A percentile compares a stretch with the other conserved stretches of the same genome.
phyloP scores from a whole-genome alignment of 2,329 filamentous ascomycete species.

The Juglanconis sp. region DNA sequence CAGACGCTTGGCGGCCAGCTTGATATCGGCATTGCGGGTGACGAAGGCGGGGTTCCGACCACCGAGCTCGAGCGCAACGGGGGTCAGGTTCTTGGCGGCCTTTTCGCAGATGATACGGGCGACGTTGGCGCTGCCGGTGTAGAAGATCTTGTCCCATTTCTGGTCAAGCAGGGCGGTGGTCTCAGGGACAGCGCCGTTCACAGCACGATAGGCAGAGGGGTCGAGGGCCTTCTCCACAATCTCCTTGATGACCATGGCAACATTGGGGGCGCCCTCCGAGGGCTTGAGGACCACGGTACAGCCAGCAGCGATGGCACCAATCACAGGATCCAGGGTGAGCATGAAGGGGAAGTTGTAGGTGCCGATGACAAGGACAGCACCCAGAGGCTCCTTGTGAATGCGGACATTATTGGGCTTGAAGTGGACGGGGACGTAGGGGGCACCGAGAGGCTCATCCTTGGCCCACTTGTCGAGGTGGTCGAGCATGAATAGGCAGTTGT shows the following conservation, averaged over 20 bases:
- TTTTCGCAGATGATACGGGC: slow-evolving; percentile 87
- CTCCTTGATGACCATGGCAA: slow-evolving; percentile 75
- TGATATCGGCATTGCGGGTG: slow-evolving; percentile 76
- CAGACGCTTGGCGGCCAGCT: slow-evolving; percentile 77
- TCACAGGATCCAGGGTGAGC: slow-evolving; percentile 71
- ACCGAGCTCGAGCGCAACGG: slow-evolving; percentile 84
- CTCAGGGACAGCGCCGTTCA: slow-evolving; percentile 80
- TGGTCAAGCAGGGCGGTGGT: slow-evolving; percentile 77
- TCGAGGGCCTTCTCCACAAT: slow-evolving; percentile 76
- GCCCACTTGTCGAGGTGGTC: slow-evolving; percentile 78
- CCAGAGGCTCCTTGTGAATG: slow-evolving; percentile 84
- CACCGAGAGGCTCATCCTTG: slow-evolving; percentile 70
- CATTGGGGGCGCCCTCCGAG: slow-evolving; percentile 74
- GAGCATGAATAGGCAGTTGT: slow-evolving; percentile 75
- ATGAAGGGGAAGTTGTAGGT: slow-evolving; percentile 94
- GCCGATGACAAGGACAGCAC: slow-evolving; percentile 79
- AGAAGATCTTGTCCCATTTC: slow-evolving; percentile 98
- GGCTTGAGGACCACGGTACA: slow-evolving; percentile 91
- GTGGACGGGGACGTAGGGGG: slow-evolving; percentile 61
- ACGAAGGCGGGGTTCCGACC: slow-evolving; percentile 90
- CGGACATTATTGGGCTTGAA: slow-evolving; percentile 69
- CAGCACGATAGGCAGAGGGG: slow-evolving; percentile 67
- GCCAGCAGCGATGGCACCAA: slow-evolving; percentile 88
- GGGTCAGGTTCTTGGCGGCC: slow-evolving; percentile 84
- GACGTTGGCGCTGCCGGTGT: slow-evolving; percentile 77